phyloP scores from a whole-genome alignment of 306 rosid species.

The Lupinus albus region DNA sequence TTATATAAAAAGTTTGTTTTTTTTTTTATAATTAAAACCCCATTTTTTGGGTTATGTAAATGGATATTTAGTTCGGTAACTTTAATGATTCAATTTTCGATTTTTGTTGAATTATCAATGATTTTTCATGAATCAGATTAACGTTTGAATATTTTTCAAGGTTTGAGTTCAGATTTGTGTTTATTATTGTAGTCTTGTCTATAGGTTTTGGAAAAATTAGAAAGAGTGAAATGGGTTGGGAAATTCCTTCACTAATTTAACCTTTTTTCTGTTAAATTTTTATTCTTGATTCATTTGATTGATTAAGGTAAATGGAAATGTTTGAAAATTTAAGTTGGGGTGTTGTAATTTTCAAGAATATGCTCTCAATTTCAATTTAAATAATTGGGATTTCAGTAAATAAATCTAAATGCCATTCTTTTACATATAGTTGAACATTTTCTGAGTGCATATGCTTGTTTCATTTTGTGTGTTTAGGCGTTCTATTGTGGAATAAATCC shows the following conservation, averaged over 20 bases:
- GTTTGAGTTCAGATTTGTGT: constrained; percentile 48
- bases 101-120: not conserved
- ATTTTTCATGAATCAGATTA: not conserved
- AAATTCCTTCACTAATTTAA: not conserved
- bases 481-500: constrained; percentile 53
- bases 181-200: not conserved
- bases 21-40: constrained; percentile 8
- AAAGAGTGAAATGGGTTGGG: constrained; percentile 13
- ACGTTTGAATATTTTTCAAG: constrained; percentile 2
- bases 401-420: not conserved
- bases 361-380: not conserved
- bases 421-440: not conserved
- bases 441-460: constrained; percentile 21
- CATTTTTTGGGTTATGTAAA: constrained; percentile 16
- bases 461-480: constrained; percentile 50
- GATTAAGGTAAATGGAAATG: constrained; percentile 20
- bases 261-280: not conserved
- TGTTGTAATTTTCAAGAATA: not conserved
- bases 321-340: not conserved
- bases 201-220: constrained; percentile 21
- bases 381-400: not conserved
- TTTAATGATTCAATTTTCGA: not conserved
- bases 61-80: constrained; percentile 10
- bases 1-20: not conserved
- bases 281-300: not conserved